These are phyloP conservation scores for Aureobasidium sp. DNA, from an alignment of 2,329 filamentous ascomycete genomes.

Conservation along the genomic window DNA sequence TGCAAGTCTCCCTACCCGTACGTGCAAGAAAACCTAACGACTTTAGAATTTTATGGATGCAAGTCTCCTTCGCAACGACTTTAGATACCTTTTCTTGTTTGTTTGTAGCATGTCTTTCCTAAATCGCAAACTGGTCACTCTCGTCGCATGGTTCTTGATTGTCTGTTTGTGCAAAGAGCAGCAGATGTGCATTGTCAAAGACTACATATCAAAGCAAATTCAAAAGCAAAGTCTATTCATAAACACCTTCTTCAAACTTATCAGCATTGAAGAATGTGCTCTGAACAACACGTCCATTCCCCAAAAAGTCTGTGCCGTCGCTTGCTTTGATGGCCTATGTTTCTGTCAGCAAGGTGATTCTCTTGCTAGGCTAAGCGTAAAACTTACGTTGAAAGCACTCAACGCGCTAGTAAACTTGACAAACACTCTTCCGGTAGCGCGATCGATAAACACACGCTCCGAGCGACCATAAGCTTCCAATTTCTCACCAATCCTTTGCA, in stretches of 20 bases:
- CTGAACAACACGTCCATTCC: slow-evolving; percentile 59
- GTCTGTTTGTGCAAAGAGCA: not conserved
- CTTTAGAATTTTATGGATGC: not conserved
- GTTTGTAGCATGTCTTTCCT: not conserved
- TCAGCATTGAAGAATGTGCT: slow-evolving; percentile 76
- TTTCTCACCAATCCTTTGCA: slow-evolving; percentile 93
- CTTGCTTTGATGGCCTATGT: slow-evolving; percentile 77
- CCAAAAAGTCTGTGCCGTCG: slow-evolving; percentile 80
- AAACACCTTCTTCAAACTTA: slow-evolving; percentile 66
- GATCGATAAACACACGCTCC: slow-evolving; percentile 40
- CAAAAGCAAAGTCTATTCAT: slow-evolving; percentile 23
- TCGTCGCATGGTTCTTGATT: not conserved
- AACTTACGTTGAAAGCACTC: slow-evolving; percentile 70
- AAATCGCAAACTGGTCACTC: not conserved
- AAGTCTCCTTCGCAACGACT: slow-evolving; percentile 2
- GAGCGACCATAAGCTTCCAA: slow-evolving; percentile 56
- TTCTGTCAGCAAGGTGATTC: slow-evolving; percentile 11
- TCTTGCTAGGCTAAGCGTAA: not conserved
- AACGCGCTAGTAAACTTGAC: slow-evolving; percentile 86
- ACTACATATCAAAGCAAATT: not conserved
- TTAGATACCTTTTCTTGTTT: not conserved
- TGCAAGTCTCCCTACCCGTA: not conserved
- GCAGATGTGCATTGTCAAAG: not conserved
- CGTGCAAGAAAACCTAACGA: not conserved
- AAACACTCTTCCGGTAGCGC: slow-evolving; percentile 62